Conservation (phyloP, 2,329 filamentous ascomycete genomes). For the Epichloe baconii region DNA sequence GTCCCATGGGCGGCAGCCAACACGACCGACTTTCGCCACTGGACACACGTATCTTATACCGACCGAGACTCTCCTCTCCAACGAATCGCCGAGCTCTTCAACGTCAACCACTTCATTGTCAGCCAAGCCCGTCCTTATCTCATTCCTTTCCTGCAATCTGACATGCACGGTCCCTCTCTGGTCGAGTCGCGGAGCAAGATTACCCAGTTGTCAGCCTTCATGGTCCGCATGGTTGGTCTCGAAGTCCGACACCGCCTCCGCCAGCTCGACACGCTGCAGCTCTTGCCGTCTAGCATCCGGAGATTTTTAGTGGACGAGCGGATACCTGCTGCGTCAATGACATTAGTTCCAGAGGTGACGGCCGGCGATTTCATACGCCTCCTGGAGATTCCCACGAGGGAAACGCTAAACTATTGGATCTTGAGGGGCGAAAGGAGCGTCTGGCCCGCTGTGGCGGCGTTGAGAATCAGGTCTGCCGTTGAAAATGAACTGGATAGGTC, state of each 20-base stretch:
- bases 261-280: constrained; percentile 65
- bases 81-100: constrained; percentile 71
- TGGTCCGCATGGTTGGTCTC: constrained; percentile 56
- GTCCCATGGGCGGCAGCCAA: constrained; percentile 59
- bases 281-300: constrained; percentile 57
- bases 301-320: constrained; percentile 73
- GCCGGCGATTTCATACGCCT: constrained; percentile 61
- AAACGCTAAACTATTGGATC: constrained; percentile 75
- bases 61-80: constrained; percentile 53
- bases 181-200: constrained; percentile 45
- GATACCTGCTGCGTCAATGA: constrained; percentile 65
- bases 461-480: constrained; percentile 70
- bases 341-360: constrained; percentile 68
- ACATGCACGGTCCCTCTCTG: constrained; percentile 62
- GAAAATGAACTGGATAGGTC: constrained; percentile 80
- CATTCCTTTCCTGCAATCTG: constrained; percentile 69
- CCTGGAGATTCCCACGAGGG: constrained; percentile 68
- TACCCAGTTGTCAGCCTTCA: constrained; percentile 42
- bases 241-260: constrained; percentile 70
- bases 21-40: constrained; percentile 51
- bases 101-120: constrained; percentile 90
- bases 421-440: constrained; percentile 72
- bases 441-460: constrained; percentile 75
- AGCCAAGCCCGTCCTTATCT: constrained; percentile 85
- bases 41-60: constrained; percentile 50